Conservation (phyloP, 345 rosid species). For the Ricinus communis region DNA sequence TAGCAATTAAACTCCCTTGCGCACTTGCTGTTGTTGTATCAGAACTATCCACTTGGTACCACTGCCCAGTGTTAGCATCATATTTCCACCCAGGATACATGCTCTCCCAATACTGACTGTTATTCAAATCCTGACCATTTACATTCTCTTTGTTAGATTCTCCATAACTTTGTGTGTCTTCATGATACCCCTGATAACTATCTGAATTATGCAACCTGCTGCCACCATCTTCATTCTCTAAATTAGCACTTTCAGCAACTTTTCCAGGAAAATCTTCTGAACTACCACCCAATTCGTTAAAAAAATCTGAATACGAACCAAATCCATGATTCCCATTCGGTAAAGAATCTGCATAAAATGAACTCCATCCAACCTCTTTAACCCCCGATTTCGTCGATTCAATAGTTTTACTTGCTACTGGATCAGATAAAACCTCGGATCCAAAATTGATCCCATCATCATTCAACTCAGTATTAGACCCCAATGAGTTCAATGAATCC, state of each 20-base stretch:
- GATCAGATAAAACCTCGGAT: constrained; percentile 36
- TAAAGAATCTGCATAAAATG: constrained; percentile 60
- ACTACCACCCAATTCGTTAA: constrained; percentile 48
- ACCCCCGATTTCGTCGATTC: constrained; percentile 50
- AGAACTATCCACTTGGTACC: constrained; percentile 69
- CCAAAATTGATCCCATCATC: constrained; percentile 21
- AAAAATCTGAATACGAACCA: constrained; percentile 79
- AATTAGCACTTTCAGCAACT: constrained; percentile 31
- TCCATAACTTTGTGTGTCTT: constrained; percentile 33
- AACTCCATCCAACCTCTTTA: constrained; percentile 89
- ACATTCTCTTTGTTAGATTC: constrained; percentile 30
- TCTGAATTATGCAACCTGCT: constrained; percentile 35
- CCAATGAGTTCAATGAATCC: constrained; percentile 25
- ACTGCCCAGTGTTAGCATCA: constrained; percentile 69
- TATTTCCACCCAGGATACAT: constrained; percentile 90
- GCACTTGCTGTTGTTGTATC: constrained; percentile 27
- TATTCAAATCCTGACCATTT: constrained; percentile 49
- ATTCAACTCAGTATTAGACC: constrained; percentile 22
- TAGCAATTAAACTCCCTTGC: constrained; percentile 37
- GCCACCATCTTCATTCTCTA: constrained; percentile 22
- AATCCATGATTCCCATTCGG: constrained; percentile 52
- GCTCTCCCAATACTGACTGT: constrained; percentile 70
- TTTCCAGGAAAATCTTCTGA: constrained; percentile 41
- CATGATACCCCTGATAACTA: constrained; percentile 38
- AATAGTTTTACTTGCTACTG: constrained; percentile 22